Evolutionary conservation across 805 yeast species (phyloP), one percentile per base, ranked within the genome.

Genomic region (Hagleromyces aurorensis): DNA sequence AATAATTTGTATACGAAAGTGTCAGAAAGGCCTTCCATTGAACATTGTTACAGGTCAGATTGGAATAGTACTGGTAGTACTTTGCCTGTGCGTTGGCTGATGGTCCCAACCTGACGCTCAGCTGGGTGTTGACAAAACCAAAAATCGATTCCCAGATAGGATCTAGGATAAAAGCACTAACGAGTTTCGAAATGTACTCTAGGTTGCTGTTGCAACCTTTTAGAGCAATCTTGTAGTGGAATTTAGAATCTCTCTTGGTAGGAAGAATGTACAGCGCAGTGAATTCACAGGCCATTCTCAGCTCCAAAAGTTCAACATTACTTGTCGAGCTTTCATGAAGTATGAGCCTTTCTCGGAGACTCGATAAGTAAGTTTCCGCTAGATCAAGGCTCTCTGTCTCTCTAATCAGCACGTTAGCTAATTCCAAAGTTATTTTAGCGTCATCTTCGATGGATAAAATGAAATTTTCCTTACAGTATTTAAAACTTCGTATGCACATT

Each of bases 311-410:
- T 3, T 30, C 25, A 14, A 29, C 31, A 3, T 34, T 27, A 7
- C 34, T 30, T 11, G 30, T 32, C 16, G 38, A 25, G 15, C 17
- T 16, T 19, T 33, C 36, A 25, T 51, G 44, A 21, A 39, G 41
- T n/a, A 40, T 36, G 12, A 52, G 25, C 15, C 53, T 31, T 26
- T 49, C 55, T 19, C 42, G 37, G 19, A 47, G 28, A 10, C 50
- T 32, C 2, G 49, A 44, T 7, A 53, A 24, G 27, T 48, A 48
- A 13, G 32, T 37, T 36, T 52, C 57, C 3, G 55, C 58, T 12
- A 48, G 23, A 15, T 53, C 56, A 13, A 37, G 27, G 25, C 48
- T 44, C 8, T 41, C 29, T 3, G 64, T 59, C 30, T 57, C 53
- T 1, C 55, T 41, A 4, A 58, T 26, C 11, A 50, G 37, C 4